A percentile compares a stretch with the other conserved stretches of the same genome.
phyloP scores from a whole-genome alignment of 2,329 filamentous ascomycete genomes.

The Akanthomyces lecanii region DNA sequence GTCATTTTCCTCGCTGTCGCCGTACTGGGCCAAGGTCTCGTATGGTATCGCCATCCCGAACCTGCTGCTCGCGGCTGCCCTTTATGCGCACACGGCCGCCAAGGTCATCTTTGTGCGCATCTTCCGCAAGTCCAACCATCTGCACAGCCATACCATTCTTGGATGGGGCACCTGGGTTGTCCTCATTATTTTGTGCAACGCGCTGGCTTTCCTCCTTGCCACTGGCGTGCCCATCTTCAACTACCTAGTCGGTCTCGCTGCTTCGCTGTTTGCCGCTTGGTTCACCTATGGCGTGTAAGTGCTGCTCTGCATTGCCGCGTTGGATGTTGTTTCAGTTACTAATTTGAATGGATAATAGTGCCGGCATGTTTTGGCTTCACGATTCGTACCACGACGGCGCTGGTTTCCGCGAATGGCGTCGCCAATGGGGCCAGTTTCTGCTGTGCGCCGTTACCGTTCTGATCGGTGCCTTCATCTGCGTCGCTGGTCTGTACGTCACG shows the following conservation, averaged over 20 bases:
- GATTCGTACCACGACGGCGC: constrained; percentile 42
- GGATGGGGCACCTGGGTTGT: constrained; percentile 46
- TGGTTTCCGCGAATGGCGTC: constrained; percentile 35
- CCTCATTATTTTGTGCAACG: constrained; percentile 43
- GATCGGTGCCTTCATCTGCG: constrained; percentile 44
- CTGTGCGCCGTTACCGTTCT: constrained; percentile 40
- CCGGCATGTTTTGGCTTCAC: constrained; percentile 49
- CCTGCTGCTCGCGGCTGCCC: constrained; percentile 44
- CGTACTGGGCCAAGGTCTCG: constrained; percentile 45
- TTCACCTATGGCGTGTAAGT: constrained; percentile 46
- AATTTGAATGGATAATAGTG: constrained; percentile 20
- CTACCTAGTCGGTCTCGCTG: constrained; percentile 48
- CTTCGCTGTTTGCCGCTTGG: constrained; percentile 49
- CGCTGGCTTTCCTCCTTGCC: constrained; percentile 38
- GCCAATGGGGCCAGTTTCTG: constrained; percentile 34
- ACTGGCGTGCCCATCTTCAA: constrained; percentile 51
- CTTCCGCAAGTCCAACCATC: constrained; percentile 41
- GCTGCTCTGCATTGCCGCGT: too few species aligned
- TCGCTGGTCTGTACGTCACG: constrained; percentile 46
- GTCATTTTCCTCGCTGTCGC: constrained; percentile 42
- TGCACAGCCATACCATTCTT: constrained; percentile 42
- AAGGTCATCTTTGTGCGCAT: constrained; percentile 49
- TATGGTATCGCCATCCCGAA: constrained; percentile 49
- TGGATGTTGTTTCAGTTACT: not conserved
- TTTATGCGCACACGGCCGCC: constrained; percentile 48